Base-by-base conservation (phyloP, 495 filamentous ascomycete species). In the Clohesyomyces aquaticus region DNA sequence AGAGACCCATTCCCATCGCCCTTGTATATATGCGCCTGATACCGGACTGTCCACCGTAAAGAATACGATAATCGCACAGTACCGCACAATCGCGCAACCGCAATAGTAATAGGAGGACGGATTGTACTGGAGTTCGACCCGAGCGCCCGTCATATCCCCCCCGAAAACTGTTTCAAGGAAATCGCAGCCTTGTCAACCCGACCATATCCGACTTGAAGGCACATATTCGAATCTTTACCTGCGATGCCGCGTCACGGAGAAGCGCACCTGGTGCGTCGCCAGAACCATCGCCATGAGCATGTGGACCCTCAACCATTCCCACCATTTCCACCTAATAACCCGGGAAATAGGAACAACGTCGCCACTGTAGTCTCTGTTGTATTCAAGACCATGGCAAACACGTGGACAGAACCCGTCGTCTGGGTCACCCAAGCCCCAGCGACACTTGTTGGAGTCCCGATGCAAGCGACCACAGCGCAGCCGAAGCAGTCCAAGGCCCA, bases 351-450 rank as follows among this genome's bases (percentile, higher is more conserved):
- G 43, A n/a, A 47, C 6, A 55, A 35, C 21, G 60, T 68, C 56
- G 57, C 66, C 27, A 83, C 80, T 1, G 68, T 81, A 53, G 74
- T 77, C 2, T 74, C 76, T 18, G 77, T 81, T 32, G 80, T 87
- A 12, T 84, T 85, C 70, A 72, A 81, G 53, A 88, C 86, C 10
- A 76, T 82, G 45, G 56, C 76, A 4, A 68, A 78, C 28, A 86
- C 83, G 21, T 88, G 86, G 51, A 73, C 77, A 29, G 85, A 84
- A 14, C 76, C 79, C 46, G 84, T 72, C 46, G 85, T 84, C 42
- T 86, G 81, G 61, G 73, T 78, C 46, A 87, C 85, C 8, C 41
- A 78, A 43, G 69, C 70, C 51, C 59, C 49, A 18, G 22, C 10
- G 19, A 28, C 38, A 4, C 21, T 55, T 22, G 51, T 56, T 12